Base-by-base conservation (phyloP, 371 early-diverging fungal species). In the Mortierella polycephala region DNA sequence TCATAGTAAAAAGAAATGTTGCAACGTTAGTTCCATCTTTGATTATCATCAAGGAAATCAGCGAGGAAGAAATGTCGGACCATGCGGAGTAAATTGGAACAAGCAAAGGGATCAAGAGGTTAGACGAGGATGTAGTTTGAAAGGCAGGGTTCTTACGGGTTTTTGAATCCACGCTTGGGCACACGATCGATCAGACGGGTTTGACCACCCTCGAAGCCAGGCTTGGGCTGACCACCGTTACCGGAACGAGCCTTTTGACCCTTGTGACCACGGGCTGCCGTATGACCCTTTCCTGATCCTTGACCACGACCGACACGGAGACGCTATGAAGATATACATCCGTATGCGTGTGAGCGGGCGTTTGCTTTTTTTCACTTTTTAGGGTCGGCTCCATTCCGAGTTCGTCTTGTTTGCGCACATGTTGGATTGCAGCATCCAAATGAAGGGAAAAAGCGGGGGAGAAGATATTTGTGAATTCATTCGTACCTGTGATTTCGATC, bases 161-260 rank as follows among this genome's bases (percentile, higher is more conserved):
- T 94, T 75, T 86, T 88, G 83, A 94, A 94, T 64, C 98, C 98
- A 62, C 95, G 90, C 85, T 96, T 96, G 8, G 98, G 98, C 50
- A 95, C 85, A n/a, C 91, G 88, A 64, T 90, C 89, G 42, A 90
- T 86, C 52, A 97, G 67, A 50, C 96, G 94, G 12, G 95, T 95
- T 81, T 97, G 97, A 55, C 98, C 98, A 82, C 98, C 98, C 84
- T 96, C 96, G 80, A 95, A 98, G 44, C 92, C 95, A 5, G 93
- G 93, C 20, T 86, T 84, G 40, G 96, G 96, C 59, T 90, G 88
- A 46, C 91, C 85, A 50, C 62, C 59, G 63, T 92, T 93, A 69
- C 94, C 91, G 5, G 92, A 70, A 21, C 97, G 91, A 14, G 95
- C 92, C 62, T 96, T 94, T 81, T 92, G 96, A 71, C 98, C 98